Base-by-base conservation (phyloP, 495 filamentous ascomycete genomes). In the Pyronema domesticum region DNA sequence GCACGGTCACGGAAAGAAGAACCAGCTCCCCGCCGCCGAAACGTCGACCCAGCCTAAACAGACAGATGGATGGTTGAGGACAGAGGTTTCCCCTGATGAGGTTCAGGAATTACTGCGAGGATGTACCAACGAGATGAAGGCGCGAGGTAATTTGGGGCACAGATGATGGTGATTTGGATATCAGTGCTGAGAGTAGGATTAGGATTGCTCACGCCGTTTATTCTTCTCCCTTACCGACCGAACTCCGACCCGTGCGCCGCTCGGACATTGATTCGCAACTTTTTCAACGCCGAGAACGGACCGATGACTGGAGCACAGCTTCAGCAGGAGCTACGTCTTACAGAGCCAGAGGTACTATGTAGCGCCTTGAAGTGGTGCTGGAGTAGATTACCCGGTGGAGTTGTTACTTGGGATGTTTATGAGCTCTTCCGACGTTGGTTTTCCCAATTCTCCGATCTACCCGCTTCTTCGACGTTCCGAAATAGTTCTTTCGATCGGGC, bases 291-390 rank as follows among this genome's bases (percentile, higher is more conserved):
- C 54, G 57, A 48, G 57, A 40, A 70, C 68, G 51, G 55, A 23
- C 69, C 71, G 17, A 68, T 85, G 45, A 73, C 69, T 51, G 89
- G 87, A 18, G 77, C 84, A 61, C 72, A 68, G 15, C 74, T 98
- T 63, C 71, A 75, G 54, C 88, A 89, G 68, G 93, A 98, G 70
- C 72, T 98, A 58, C 81, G 89, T 56, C 78, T 98, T 68, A 86
- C 84, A 36, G 91, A 95, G 67, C 91, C 91, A 40, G 86, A 94
- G 88, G 89, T 94, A 53, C 74, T 98, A 45, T 87, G 85, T 59
- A 89, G 88, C 63, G 86, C 95, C 34, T 71, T 95, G 59, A 98
- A 96, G 74, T 98, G 91, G 91, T 95, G 91, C 68, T 98, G 91
- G 91, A 88, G 86, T 68, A 77, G 91, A 74, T 72, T 98, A 37